These are phyloP conservation scores for Craterostigma plantagineum DNA, from an alignment of 257 asterid species.

Conservation along the genomic window DNA sequence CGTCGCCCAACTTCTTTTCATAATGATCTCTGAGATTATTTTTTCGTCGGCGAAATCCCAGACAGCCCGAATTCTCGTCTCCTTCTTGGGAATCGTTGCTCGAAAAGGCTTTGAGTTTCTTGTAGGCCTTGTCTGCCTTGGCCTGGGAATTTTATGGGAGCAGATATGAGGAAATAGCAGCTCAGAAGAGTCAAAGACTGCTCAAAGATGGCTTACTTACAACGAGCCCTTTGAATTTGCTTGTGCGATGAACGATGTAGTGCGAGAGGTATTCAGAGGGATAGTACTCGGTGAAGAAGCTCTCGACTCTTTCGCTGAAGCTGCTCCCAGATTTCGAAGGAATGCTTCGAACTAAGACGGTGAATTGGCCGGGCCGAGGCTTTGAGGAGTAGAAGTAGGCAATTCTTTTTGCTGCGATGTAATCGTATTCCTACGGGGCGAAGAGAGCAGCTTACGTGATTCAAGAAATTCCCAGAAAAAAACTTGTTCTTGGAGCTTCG, in stretches of 20 bases:
- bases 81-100: slow-evolving; percentile 20
- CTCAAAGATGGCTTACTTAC: slow-evolving; percentile 52
- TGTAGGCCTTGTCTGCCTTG: slow-evolving; percentile 37
- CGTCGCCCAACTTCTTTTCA: slow-evolving; percentile 57
- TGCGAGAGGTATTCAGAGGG: slow-evolving; percentile 88
- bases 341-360: slow-evolving; percentile 82
- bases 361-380: slow-evolving; percentile 62
- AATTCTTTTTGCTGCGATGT: slow-evolving; percentile 59
- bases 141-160: slow-evolving; percentile 26
- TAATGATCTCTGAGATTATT: slow-evolving; percentile 35
- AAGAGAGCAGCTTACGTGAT: slow-evolving; percentile 8
- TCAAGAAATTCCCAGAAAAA: slow-evolving; percentile 6
- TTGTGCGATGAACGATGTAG: slow-evolving; percentile 52
- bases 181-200: too few species aligned
- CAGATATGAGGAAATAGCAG: slow-evolving; percentile 11
- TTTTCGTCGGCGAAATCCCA: slow-evolving; percentile 50
- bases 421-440: slow-evolving; percentile 63
- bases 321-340: slow-evolving; percentile 50
- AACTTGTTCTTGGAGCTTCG: slow-evolving; percentile 4
- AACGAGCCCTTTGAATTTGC: slow-evolving; percentile 53
- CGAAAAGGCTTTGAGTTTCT: slow-evolving; percentile 33
- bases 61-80: slow-evolving; percentile 31
- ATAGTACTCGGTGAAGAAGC: slow-evolving; percentile 59
- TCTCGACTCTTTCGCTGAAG: slow-evolving; percentile 58
- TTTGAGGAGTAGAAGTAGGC: slow-evolving; percentile 53